Conservation (phyloP, 2,329 filamentous ascomycete genomes). For the Eurotiales sp. region DNA sequence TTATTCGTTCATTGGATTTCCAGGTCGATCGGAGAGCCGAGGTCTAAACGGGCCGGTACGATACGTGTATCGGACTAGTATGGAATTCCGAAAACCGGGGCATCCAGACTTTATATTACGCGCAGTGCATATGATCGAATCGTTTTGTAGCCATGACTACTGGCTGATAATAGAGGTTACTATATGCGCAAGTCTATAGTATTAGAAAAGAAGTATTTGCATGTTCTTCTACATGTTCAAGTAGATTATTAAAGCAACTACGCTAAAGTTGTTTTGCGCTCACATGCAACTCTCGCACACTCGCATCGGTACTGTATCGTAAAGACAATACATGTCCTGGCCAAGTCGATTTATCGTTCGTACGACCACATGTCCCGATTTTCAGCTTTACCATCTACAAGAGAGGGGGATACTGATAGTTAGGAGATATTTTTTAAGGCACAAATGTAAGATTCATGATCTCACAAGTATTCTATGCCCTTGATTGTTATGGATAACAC, state of each 20-base stretch:
- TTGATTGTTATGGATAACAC: too few species aligned
- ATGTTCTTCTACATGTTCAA: neutral
- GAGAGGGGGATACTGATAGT: too few species aligned
- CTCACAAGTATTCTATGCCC: too few species aligned
- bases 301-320: conserved; percentile 6
- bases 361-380: too few species aligned
- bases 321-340: neutral
- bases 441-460: too few species aligned
- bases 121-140: neutral
- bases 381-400: too few species aligned
- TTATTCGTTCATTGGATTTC: conserved; percentile 7
- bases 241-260: neutral
- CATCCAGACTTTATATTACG: too few species aligned
- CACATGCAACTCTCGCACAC: conserved; percentile 10
- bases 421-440: too few species aligned
- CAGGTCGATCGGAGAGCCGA: conserved; percentile 14
- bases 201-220: too few species aligned
- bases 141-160: neutral
- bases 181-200: too few species aligned
- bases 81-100: conserved; percentile 17
- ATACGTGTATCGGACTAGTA: conserved; percentile 10
- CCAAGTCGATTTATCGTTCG: neutral
- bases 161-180: neutral
- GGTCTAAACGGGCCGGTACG: conserved; percentile 8
- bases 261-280: neutral